Percentiles rank a stretch among this genome's conserved stretches.
phyloP scores from a whole-genome alignment of 176 grass and related monocot species.

The Phyllostachys edulis region DNA sequence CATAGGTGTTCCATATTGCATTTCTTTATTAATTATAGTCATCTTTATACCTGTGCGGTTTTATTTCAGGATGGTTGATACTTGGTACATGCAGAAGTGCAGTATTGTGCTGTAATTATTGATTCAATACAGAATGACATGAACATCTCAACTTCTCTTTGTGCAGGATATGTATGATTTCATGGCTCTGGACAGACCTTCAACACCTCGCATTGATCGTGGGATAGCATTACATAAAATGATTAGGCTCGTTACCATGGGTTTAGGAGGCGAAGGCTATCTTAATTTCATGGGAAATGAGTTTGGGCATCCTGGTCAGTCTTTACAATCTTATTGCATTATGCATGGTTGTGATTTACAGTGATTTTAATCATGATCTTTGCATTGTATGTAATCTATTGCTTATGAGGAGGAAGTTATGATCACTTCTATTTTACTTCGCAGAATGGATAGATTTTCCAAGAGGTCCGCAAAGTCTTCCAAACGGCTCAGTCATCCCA shows the following conservation, averaged over 20 bases:
- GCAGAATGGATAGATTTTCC: conserved; percentile 97
- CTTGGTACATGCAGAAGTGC: not conserved
- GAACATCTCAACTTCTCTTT: conserved; percentile 1
- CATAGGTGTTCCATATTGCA: conserved; percentile 10
- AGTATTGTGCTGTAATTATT: conserved; percentile 2
- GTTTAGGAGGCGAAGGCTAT: conserved; percentile 94
- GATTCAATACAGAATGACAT: conserved; percentile 8
- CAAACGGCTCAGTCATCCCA: conserved; percentile 59
- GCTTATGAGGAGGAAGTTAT: conserved; percentile 26
- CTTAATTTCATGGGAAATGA: conserved; percentile 99
- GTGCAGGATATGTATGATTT: conserved; percentile 99
- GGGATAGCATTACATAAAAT: conserved; percentile 99
- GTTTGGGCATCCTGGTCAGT: conserved; percentile 95
- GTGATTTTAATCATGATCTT: not conserved
- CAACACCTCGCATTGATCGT: conserved; percentile 93
- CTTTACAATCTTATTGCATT: conserved; percentile 15
- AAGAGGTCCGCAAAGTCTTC: conserved; percentile 58
- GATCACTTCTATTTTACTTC: conserved; percentile 31
- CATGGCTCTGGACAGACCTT: conserved; percentile 83
- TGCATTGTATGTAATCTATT: not conserved
- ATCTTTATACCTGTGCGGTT: not conserved
- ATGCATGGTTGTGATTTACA: not conserved
- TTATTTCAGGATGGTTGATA: conserved; percentile 5
- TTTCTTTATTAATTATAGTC: conserved; percentile 14
- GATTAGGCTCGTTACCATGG: conserved; percentile 96